Evolutionary conservation across 2,329 filamentous ascomycete species (phyloP), one percentile per base, ranked within the genome.

Genomic region (Xylaria digitata): DNA sequence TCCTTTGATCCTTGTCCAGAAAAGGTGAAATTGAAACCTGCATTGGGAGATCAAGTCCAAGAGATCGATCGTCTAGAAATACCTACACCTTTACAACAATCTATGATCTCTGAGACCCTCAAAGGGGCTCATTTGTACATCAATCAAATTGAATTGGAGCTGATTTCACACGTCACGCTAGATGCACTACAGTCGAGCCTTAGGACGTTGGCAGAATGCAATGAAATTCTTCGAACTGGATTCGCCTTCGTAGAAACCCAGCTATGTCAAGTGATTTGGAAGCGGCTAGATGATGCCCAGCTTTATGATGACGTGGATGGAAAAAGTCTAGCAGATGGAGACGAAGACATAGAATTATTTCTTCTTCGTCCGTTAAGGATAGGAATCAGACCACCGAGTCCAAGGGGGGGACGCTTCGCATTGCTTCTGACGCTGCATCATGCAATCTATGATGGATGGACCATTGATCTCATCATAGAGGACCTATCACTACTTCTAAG

Each of bases 371-470:
- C 93, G 0, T 80, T 94, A 15, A 79, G 77, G 17, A 79, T 93
- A n/a, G 85, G 92, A 66, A 78, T 94, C 1, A 65, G 50, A 13
- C 64, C 5, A 2, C 37, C 3, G 46, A 61, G 8, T 37, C 58
- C 7, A 19, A 70, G 19, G 56, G 75, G 4, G 63, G 69, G 54
- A 61, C 75, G 2, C 73, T 75, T 37, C 71, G 80, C 3, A 77
- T 76, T 66, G 78, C 86, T 11, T 60, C 92, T 50, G 83, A 90
- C 72, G 13, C 82, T 96, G 0, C 94, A 97, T 75, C 94, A 97
- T 78, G 89, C 92, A 0, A 77, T 96, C 0, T 97, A 97, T 75
- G 94, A 97, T 77, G 94, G 94, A n/a, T 97, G 94, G 94, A 94
- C 93, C 0, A 85, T 94, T 75, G 91, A 97, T 58, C 82, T 95